Evolutionary conservation across 352 stramenopile species (phyloP).

Genomic region (Globisporangium emineosum): DNA sequence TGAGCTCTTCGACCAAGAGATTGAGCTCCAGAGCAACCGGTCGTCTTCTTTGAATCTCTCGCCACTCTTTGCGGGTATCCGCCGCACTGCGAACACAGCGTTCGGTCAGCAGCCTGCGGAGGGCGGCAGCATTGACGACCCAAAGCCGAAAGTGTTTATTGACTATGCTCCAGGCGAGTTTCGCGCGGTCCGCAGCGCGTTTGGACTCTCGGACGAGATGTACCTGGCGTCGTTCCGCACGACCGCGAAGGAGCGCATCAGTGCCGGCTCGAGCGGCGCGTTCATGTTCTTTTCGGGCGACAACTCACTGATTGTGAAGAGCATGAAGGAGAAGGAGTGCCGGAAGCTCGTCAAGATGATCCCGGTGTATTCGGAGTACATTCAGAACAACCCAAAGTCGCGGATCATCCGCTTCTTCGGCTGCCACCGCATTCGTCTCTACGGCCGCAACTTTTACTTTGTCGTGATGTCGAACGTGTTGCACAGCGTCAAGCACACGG

Average conservation of each 20-base stretch:
- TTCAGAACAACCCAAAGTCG: constrained; percentile 54
- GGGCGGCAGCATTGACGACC: constrained; percentile 28
- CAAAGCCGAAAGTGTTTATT: constrained; percentile 71
- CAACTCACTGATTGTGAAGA: constrained; percentile 78
- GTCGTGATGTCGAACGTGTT: constrained; percentile 80
- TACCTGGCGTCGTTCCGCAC: constrained; percentile 73
- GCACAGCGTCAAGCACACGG: constrained; percentile 50
- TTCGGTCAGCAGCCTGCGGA: constrained; percentile 21
- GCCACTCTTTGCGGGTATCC: constrained; percentile 44
- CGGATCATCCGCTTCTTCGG: constrained; percentile 86
- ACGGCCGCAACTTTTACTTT: constrained; percentile 81
- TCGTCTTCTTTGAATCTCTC: constrained; percentile 29
- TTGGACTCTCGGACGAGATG: constrained; percentile 61
- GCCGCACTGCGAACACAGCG: constrained; percentile 40
- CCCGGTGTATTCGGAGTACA: constrained; percentile 59
- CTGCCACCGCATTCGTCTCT: constrained; percentile 76
- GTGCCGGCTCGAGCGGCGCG: constrained; percentile 66
- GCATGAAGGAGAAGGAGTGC: constrained; percentile 74
- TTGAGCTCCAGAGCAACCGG: constrained; percentile 56
- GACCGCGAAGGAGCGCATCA: constrained; percentile 76
- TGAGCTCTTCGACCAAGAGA: constrained; percentile 74
- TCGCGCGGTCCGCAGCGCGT: constrained; percentile 50
- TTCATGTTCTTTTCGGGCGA: constrained; percentile 86
- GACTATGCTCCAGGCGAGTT: constrained; percentile 75
- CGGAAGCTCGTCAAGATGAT: constrained; percentile 70